Conservation (phyloP, 2,329 filamentous ascomycete genomes). For the Monascus ruber region DNA sequence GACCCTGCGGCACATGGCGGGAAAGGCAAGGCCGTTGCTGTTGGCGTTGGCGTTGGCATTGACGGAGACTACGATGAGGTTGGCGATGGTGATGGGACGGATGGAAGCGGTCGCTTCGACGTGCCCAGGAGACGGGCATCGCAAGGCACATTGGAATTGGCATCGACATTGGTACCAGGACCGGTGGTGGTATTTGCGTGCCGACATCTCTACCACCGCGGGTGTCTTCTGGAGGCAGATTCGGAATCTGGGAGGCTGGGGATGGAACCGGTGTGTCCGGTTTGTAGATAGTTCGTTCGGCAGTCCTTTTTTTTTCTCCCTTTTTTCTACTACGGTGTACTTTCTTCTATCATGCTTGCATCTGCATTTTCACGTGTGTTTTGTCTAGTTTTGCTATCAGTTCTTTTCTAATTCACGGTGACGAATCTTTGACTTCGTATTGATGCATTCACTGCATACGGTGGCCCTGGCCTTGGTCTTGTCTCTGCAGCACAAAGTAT, state of each 20-base stretch:
- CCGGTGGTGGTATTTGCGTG: conserved; percentile 38
- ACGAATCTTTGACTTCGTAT: no score
- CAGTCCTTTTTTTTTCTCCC: conserved; percentile 1
- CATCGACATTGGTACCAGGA: conserved; percentile 2
- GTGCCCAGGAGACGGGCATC: neutral
- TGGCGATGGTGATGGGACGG: neutral
- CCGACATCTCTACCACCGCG: conserved; percentile 38
- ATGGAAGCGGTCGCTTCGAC: neutral
- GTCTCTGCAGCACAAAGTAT: no score
- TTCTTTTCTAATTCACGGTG: neutral
- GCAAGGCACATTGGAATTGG: no score
- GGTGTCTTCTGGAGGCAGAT: conserved; percentile 27
- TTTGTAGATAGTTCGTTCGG: conserved; percentile 23
- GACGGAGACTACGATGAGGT: neutral
- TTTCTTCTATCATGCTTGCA: conserved; percentile 7
- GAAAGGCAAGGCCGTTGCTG: conserved; percentile 29
- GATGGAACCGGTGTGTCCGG: conserved; percentile 22
- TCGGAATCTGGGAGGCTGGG: conserved; percentile 13
- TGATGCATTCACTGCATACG: no score
- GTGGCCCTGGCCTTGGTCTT: no score
- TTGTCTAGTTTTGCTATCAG: neutral
- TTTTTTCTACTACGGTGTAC: conserved; percentile 2
- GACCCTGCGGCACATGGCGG: conserved; percentile 19
- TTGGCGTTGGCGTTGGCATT: conserved; percentile 4
- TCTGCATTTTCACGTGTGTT: conserved; percentile 1